Conservation (phyloP, 495 filamentous ascomycete species). For the Tuber umbilicatum region DNA sequence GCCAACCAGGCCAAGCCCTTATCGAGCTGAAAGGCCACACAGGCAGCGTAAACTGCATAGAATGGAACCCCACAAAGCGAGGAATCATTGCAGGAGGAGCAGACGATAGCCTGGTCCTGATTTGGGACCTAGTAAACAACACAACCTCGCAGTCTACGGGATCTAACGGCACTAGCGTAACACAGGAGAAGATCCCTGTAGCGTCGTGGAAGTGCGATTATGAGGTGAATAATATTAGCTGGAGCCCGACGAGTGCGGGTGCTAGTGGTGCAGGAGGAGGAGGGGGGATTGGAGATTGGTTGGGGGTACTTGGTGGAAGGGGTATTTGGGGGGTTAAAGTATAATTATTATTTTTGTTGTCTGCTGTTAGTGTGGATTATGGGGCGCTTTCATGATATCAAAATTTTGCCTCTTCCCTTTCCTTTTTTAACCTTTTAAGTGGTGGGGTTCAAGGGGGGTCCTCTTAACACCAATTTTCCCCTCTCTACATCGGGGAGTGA, state of each 20-base stretch:
- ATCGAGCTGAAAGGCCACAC: constrained; percentile 90
- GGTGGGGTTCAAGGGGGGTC: neutral
- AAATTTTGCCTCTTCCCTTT: neutral
- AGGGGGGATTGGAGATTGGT: constrained; percentile 64
- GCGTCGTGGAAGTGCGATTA: constrained; percentile 93
- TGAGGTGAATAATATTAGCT: constrained; percentile 90
- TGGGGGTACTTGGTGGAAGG: constrained; percentile 84
- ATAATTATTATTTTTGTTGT: constrained; percentile 42
- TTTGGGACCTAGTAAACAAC: constrained; percentile 82
- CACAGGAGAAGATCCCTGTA: constrained; percentile 61
- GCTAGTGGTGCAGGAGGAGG: constrained; percentile 58
- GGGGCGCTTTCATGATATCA: constrained; percentile 12
- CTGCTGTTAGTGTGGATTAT: neutral
- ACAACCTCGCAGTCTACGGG: constrained; percentile 51
- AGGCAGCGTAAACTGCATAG: constrained; percentile 78
- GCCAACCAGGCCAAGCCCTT: constrained; percentile 90
- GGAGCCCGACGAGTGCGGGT: constrained; percentile 69
- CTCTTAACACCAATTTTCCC: neutral
- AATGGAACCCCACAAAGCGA: constrained; percentile 84
- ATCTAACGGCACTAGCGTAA: constrained; percentile 49
- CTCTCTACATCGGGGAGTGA: no score
- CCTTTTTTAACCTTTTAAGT: neutral
- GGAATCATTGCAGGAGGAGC: constrained; percentile 86
- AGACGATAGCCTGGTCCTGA: constrained; percentile 80
- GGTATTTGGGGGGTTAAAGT: constrained; percentile 84